Conservation (phyloP, 2,329 filamentous ascomycete genomes). For the Rhynchosporium agropyri region DNA sequence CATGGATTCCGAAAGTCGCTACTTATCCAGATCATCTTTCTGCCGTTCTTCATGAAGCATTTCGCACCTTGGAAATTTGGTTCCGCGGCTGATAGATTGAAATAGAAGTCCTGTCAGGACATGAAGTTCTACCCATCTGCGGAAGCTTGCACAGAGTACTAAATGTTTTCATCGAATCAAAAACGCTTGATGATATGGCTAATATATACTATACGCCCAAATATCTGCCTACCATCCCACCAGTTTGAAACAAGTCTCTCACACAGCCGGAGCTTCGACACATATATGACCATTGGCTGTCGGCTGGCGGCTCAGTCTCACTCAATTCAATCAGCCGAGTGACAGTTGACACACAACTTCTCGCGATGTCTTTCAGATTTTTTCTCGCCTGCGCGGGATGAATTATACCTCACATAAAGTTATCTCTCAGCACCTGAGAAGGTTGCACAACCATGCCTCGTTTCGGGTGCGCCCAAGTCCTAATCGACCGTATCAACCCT, state of each 20-base stretch:
- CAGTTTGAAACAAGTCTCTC: background rate
- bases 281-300: background rate
- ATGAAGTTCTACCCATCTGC: no score
- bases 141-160: no score
- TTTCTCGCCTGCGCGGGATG: constrained; percentile 22
- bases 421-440: constrained; percentile 13
- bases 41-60: no score
- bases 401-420: constrained; percentile 6
- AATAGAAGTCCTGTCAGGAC: no score
- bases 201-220: no score
- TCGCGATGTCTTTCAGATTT: constrained; percentile 23
- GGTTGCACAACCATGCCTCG: constrained; percentile 21
- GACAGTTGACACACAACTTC: background rate
- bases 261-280: background rate
- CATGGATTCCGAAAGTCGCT: no score
- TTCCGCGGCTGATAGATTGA: no score
- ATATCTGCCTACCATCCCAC: constrained; percentile 1
- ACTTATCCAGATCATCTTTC: no score
- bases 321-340: background rate
- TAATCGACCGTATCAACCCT: constrained; percentile 26
- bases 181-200: no score
- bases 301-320: background rate
- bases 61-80: no score
- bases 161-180: no score
- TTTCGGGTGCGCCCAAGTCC: constrained; percentile 26